Evolutionary conservation across 805 yeast species (phyloP).

Genomic region (Lipomyces mesembrius): DNA sequence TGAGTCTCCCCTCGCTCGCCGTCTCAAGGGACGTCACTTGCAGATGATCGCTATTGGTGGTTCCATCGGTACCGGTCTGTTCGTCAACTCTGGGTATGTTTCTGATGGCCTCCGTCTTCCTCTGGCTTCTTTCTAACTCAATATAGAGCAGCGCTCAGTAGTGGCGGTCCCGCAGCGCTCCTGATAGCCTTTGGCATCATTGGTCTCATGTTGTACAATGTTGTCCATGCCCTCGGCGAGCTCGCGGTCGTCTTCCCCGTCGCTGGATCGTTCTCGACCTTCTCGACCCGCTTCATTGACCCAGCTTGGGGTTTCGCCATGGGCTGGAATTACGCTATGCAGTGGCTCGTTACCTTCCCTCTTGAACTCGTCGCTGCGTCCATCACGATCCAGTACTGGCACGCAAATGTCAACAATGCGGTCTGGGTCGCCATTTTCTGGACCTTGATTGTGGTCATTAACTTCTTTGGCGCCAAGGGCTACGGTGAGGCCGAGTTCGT

Average conservation of each 20-base stretch:
- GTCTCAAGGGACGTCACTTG: slow-evolving; percentile 47
- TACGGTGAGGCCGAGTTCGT: slow-evolving; percentile 73
- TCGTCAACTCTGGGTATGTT: slow-evolving; percentile 45
- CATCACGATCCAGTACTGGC: slow-evolving; percentile 61
- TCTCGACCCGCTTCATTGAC: slow-evolving; percentile 65
- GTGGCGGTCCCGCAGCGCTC: slow-evolving; percentile 60
- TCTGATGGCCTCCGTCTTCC: background rate
- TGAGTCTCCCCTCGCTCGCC: slow-evolving; percentile 59
- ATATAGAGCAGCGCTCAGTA: slow-evolving; percentile 47
- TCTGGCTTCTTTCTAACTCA: background rate
- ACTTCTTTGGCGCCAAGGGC: slow-evolving; percentile 60
- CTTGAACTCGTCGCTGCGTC: slow-evolving; percentile 69
- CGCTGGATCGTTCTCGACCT: slow-evolving; percentile 65
- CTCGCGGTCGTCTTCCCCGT: slow-evolving; percentile 69
- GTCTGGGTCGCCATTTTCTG: slow-evolving; percentile 64
- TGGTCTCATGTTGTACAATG: slow-evolving; percentile 57
- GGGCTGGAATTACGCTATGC: slow-evolving; percentile 72
- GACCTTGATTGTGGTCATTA: slow-evolving; percentile 54
- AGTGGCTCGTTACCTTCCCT: slow-evolving; percentile 68
- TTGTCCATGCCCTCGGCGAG: slow-evolving; percentile 61
- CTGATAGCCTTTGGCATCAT: slow-evolving; percentile 56
- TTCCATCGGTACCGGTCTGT: slow-evolving; percentile 78
- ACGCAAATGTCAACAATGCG: slow-evolving; percentile 54
- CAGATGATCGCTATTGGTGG: slow-evolving; percentile 81
- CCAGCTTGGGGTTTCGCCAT: slow-evolving; percentile 73